Evolutionary conservation across 495 filamentous ascomycete species (phyloP), one percentile per base, ranked within the genome.

Genomic region (Pyrenula aspistea): DNA sequence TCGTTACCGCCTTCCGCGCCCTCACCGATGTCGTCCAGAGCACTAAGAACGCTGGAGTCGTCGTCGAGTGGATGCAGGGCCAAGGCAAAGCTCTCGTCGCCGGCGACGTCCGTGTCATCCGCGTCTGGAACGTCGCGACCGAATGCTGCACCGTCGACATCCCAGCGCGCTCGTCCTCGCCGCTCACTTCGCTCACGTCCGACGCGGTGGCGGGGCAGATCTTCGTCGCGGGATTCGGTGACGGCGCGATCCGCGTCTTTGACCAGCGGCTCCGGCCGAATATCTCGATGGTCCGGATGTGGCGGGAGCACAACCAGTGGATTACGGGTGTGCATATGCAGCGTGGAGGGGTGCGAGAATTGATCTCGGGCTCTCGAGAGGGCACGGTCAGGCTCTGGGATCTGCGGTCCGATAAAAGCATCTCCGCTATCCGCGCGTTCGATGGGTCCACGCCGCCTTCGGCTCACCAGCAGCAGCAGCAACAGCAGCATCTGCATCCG

Each of bases 31-130:
- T 96, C 51, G 85, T 96, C 20, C 88, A 91, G 3, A 92, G 87
- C 67, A 93, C 89, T 56, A 82, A 89, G 60, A 95, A 95, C 64
- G 94, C 93, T 0, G 92, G 92, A 1, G 83, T 97, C 67, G 91
- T 96, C 20, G 91, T 96, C 60, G 91, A 97, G 61, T 99, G 93
- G 93, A 92, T 96, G 64, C 93, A 99, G 69, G 90, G 92, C n/a
- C 87, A 90, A 59, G 93, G 93, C 21, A 89, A 87, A 57, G 84
- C 95, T 24, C 77, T 99, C 24, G 94, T 97, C 48, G 94, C 93
- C 4, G 93, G 93, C 49, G 93, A 99, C 66, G 91, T 95, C 49
- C 89, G 91, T 58, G 89, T 96, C 42, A 95, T 99, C 62, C 77
- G 90, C 25, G 86, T 97, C 15, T 99, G 93, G 93, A 91, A 91